Percentiles rank a stretch among this genome's conserved stretches.
Conservation (phyloP, 176 grass and related monocot species). For the Stipa capillata region DNA sequence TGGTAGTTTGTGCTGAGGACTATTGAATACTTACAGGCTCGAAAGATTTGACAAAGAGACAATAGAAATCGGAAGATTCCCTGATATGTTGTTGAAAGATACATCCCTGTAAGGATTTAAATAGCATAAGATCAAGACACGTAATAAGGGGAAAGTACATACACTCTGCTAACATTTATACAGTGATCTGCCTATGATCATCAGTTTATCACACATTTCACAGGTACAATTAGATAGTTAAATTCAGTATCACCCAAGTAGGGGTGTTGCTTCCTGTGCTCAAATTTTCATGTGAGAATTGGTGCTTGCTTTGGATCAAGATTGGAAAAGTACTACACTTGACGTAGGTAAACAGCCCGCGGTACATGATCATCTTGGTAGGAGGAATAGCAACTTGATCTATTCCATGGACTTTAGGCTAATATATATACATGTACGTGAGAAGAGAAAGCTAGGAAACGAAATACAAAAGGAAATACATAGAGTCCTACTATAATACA, state of each 20-base stretch:
- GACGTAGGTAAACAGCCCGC: not conserved
- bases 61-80: constrained; percentile 66
- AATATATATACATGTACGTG: no score
- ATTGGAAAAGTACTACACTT: no score
- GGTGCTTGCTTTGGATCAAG: no score
- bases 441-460: no score
- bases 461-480: no score
- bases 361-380: not conserved
- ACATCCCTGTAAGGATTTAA: constrained; percentile 49
- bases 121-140: constrained; percentile 23
- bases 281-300: not conserved
- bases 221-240: not conserved
- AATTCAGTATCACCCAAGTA: not conserved
- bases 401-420: no score
- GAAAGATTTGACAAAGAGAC: constrained; percentile 67
- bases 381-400: no score
- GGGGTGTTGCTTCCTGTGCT: not conserved
- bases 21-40: constrained; percentile 58
- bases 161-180: not conserved
- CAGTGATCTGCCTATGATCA: not conserved
- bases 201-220: not conserved
- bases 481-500: no score
- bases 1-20: not conserved
- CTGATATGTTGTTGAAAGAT: constrained; percentile 79
- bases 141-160: not conserved